Evolutionary conservation across 2,329 filamentous ascomycete genomes (phyloP), one percentile per base, ranked within the genome.

Genomic region (Aureobasidium namibiae): DNA sequence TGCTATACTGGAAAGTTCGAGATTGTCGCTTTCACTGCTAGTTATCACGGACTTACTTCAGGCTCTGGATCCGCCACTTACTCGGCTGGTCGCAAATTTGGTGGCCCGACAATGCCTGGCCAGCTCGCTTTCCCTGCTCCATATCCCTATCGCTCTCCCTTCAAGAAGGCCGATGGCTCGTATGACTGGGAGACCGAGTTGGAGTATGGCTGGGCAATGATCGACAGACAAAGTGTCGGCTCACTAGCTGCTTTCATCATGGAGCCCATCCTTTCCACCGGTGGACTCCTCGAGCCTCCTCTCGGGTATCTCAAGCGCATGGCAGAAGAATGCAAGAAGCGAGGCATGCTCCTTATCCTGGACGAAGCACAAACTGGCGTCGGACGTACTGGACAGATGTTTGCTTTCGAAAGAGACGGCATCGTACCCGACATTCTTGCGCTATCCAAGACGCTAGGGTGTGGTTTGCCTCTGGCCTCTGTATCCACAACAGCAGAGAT

Each of bases 161-260:
- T 88, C 68, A 77, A 80, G 10, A 77, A 79, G 36, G 23, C 78
- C 0, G 82, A 87, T 62, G 83, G 83, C 0, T 77, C 76, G 0
- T 82, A 88, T 62, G 84, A 88, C 66, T 88, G 84, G 84, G 75
- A 83, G 63, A 79, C 81, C 0, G 85, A 88, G 67, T 71, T 88
- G 14, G 77, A 83, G 11, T 87, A 81, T 64, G 83, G 82, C 4
- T 87, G 82, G 76, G 73, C 74, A 18, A 73, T 87, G 70, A 74
- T 88, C 21, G 83, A 88, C 61, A 74, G 77, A 45, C 78, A 82
- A 58, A 82, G 78, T 0, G 80, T 77, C 59, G 84, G 84, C 0
- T 85, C 82, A 0, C 75, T 87, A 0, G 84, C 84, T 0, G 84
- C 84, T 0, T 79, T 83, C 33, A 82, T 87, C 58, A 69, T 86